Evolutionary conservation across 306 rosid species (phyloP).

Genomic region (Trifolium subterraneum): DNA sequence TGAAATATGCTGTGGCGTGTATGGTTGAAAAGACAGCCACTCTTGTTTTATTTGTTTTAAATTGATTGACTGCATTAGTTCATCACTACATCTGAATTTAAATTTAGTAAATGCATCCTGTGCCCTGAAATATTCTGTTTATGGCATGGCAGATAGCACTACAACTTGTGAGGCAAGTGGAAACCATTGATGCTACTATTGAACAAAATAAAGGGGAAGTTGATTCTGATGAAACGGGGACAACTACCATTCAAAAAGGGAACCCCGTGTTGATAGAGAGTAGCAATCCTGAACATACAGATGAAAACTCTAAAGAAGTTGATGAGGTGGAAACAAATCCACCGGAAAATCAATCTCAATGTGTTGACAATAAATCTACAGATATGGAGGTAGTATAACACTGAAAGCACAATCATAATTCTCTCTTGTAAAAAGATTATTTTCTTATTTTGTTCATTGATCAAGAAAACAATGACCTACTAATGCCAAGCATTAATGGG

Average conservation of each 20-base stretch:
- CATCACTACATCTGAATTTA: slow-evolving; percentile 28
- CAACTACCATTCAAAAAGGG: slow-evolving; percentile 40
- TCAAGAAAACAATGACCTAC: slow-evolving; percentile 15
- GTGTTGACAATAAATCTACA: slow-evolving; percentile 43
- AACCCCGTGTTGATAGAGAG: slow-evolving; percentile 41
- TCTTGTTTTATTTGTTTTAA: slow-evolving; percentile 9
- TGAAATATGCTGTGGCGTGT: neutral
- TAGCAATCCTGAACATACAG: slow-evolving; percentile 44
- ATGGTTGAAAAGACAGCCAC: slow-evolving; percentile 20
- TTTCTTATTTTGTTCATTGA: slow-evolving; percentile 23
- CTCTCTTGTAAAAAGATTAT: neutral
- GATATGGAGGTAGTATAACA: slow-evolving; percentile 58
- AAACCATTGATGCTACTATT: slow-evolving; percentile 46
- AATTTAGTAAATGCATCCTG: slow-evolving; percentile 27
- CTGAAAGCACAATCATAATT: slow-evolving; percentile 11
- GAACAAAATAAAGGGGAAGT: neutral
- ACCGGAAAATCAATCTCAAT: slow-evolving; percentile 52
- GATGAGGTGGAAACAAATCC: slow-evolving; percentile 42
- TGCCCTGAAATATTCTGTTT: slow-evolving; percentile 38
- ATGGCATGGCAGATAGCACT: slow-evolving; percentile 85
- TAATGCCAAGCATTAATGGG: slow-evolving; percentile 10
- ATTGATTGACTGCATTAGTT: slow-evolving; percentile 12
- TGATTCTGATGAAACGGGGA: slow-evolving; percentile 8
- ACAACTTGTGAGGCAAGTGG: slow-evolving; percentile 79
- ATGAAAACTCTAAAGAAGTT: slow-evolving; percentile 46